Evolutionary conservation across 495 filamentous ascomycete species (phyloP).

Genomic region (Astrothelium macrocarpum): DNA sequence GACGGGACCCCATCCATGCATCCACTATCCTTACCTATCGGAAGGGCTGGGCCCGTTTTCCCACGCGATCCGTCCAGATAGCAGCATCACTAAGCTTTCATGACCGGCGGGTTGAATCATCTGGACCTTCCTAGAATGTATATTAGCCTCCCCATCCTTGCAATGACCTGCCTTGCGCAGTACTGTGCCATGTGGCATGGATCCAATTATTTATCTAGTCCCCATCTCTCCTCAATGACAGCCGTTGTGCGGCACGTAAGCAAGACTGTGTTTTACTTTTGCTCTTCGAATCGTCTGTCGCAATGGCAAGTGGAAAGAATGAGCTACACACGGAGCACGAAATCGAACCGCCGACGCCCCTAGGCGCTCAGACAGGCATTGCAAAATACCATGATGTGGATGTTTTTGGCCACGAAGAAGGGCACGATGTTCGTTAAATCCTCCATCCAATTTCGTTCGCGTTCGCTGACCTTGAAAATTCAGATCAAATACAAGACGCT

Average conservation of each 20-base stretch:
- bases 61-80: too few relatives aligned
- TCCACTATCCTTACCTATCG: too few relatives aligned
- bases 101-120: too few relatives aligned
- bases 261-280: neutral
- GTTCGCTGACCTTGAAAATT: neutral
- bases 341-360: neutral
- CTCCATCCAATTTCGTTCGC: neutral
- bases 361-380: neutral
- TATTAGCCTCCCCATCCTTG: neutral
- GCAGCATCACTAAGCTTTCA: too few relatives aligned
- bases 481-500: slow-evolving; percentile 51
- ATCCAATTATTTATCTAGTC: neutral
- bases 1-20: too few relatives aligned
- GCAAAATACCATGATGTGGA: slow-evolving; percentile 18
- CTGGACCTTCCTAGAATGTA: neutral
- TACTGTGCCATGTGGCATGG: neutral
- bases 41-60: neutral
- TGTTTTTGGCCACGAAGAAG: slow-evolving; percentile 30
- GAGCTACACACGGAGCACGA: neutral
- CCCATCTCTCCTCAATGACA: neutral
- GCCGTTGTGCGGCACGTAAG: neutral
- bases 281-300: neutral
- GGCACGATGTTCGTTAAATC: slow-evolving; percentile 21
- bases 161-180: neutral
- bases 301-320: neutral